Base-by-base conservation (phyloP, 306 rosid species). In the Cucurbita pepo region DNA sequence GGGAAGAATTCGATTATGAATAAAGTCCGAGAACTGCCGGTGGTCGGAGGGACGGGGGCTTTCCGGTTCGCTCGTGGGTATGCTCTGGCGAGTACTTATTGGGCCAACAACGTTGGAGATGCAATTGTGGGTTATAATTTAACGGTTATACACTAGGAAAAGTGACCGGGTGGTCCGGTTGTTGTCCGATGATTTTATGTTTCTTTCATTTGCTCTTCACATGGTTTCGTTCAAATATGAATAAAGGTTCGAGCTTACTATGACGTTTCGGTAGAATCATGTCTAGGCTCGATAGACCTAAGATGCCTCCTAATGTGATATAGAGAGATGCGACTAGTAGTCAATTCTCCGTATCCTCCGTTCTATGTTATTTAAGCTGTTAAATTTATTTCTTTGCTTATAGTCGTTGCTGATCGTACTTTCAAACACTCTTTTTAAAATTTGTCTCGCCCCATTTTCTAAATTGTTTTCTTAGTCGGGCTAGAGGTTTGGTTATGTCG, bases 1-100 rank as follows among this genome's bases (percentile, higher is more conserved):
- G 97, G 96, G 1, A 85, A 83, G 77, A 92, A 92, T 65, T 10
- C 86, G 0, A 82, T 79, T 9, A 0, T 85, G 79, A 75, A 83
- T 60, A 81, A 71, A 0, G 82, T 83, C 25, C 88, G 96, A 4
- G 97, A 92, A 85, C 73, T 92, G 86, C 78, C 97, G 1, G 21
- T 92, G 3, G 92, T 92, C 4, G 92, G 91, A 10, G 96, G 96
- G 5, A 92, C 97, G 0, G 95, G 96, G 4, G 16, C 85, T 6
- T 92, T 90, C 82, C 90, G 91, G 44, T 47, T 90, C 78, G 92
- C 88, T 11, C 90, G 93, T 15, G 96, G 96, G 10, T 90, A 84
- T 34, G 96, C 96, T 0, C 1, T 84, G 2, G 93, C 96, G 4
- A 58, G 79, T 30, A 92, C 96, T 6, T 60, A 83, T 14, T 87